A percentile compares a stretch with the other conserved stretches of the same genome.
These are phyloP conservation scores for Botrytis aclada DNA, from an alignment of 2,329 filamentous ascomycete species.

Conservation along the genomic window DNA sequence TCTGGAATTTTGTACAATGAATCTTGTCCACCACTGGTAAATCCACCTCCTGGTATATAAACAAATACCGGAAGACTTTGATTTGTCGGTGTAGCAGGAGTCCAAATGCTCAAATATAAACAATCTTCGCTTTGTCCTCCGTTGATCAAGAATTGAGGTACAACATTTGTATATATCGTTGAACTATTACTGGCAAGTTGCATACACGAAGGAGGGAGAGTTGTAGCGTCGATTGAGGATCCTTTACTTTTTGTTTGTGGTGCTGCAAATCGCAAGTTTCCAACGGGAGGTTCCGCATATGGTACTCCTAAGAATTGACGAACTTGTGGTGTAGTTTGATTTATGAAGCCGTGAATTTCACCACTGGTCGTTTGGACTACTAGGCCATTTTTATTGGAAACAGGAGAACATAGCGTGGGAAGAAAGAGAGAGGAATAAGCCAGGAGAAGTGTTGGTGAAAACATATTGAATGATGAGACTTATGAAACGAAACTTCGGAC, in stretches of 20 bases:
- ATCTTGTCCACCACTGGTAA: conserved; percentile 27
- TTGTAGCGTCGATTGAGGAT: conserved; percentile 23
- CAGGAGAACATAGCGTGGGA: not conserved
- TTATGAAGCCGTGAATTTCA: conserved; percentile 23
- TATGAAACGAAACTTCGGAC: not conserved
- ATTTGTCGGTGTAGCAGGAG: conserved; percentile 30
- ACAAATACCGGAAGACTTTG: conserved; percentile 42
- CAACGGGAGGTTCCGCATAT: conserved; percentile 41
- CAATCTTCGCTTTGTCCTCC: conserved; percentile 37
- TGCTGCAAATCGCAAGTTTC: conserved; percentile 39
- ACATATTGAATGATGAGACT: not conserved
- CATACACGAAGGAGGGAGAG: conserved; percentile 26
- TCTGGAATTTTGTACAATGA: conserved; percentile 1
- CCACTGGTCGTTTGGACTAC: conserved; percentile 24
- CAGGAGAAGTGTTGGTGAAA: not conserved
- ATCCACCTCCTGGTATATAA: conserved; percentile 46
- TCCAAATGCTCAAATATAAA: conserved; percentile 41
- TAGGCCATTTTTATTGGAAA: not conserved
- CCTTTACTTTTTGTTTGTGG: conserved; percentile 27
- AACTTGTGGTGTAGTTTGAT: conserved; percentile 25
- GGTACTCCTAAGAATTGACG: conserved; percentile 41
- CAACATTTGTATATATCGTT: conserved; percentile 19
- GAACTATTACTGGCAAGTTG: conserved; percentile 23
- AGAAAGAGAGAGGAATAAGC: not conserved
- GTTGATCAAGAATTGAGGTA: not conserved